Evolutionary conservation across 345 rosid genomes (phyloP).

Genomic region (Erucastrum elatum): DNA sequence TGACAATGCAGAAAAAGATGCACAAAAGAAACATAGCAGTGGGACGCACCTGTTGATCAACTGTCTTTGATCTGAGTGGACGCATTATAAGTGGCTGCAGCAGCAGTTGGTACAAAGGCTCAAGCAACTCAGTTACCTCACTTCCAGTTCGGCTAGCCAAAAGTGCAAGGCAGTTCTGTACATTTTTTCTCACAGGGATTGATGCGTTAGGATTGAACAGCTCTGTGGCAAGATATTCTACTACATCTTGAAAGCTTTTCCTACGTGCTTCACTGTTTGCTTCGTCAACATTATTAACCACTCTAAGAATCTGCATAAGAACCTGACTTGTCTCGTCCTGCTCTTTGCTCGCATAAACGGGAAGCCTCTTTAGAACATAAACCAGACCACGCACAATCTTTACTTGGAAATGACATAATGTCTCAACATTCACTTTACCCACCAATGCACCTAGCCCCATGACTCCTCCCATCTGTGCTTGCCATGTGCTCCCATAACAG

Average conservation of each 20-base stretch:
- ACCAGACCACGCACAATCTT: conserved; percentile 83
- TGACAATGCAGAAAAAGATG: conserved; percentile 16
- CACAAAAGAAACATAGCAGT: conserved; percentile 14
- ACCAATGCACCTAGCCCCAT: conserved; percentile 95
- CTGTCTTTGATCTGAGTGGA: conserved; percentile 88
- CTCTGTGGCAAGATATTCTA: conserved; percentile 92
- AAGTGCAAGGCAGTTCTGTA: conserved; percentile 91
- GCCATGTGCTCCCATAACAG: conserved; percentile 98
- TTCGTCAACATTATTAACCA: conserved; percentile 94
- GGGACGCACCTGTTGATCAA: conserved; percentile 91
- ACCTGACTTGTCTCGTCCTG: conserved; percentile 98
- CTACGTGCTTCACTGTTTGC: conserved; percentile 89
- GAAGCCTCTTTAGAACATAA: conserved; percentile 92
- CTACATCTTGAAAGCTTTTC: conserved; percentile 91
- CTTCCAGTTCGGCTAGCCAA: conserved; percentile 98
- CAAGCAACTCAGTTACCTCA: conserved; percentile 96
- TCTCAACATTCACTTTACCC: conserved; percentile 97
- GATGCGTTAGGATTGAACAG: conserved; percentile 88
- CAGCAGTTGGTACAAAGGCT: conserved; percentile 76
- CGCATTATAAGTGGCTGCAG: conserved; percentile 91
- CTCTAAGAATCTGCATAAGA: conserved; percentile 94
- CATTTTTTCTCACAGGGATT: conserved; percentile 83
- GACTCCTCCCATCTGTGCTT: conserved; percentile 99
- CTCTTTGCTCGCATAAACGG: conserved; percentile 88
- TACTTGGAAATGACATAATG: conserved; percentile 83